Percentiles rank a stretch among this genome's conserved stretches.
phyloP scores from a whole-genome alignment of 2,329 filamentous ascomycete species.

The Hypoxylon sp. region DNA sequence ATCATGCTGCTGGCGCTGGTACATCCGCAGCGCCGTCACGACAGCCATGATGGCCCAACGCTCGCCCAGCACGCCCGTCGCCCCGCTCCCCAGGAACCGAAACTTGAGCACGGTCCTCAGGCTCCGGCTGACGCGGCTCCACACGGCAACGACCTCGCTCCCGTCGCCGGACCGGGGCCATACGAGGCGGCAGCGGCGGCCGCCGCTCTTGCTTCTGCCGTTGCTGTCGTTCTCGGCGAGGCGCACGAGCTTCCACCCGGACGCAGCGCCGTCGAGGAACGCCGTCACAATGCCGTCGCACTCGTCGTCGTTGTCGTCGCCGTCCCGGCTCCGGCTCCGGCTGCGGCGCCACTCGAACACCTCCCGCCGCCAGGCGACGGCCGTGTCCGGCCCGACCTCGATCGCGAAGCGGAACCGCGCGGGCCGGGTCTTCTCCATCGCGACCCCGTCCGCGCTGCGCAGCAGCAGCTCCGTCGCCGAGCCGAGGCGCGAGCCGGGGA shows the following conservation, averaged over 20 bases:
- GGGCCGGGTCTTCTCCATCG: not conserved
- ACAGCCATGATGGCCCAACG: conserved; percentile 55
- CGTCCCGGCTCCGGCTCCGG: no score
- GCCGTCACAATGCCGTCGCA: not conserved
- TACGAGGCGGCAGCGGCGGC: not conserved
- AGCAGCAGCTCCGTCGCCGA: conserved; percentile 15
- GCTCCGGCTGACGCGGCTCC: conserved; percentile 43
- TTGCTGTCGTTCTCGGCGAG: not conserved
- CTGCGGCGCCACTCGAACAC: conserved; percentile 24
- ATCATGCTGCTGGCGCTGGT: conserved; percentile 31
- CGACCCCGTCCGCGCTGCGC: not conserved
- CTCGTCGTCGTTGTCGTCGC: no score
- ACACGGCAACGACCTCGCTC: conserved; percentile 54
- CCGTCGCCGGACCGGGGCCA: conserved; percentile 40
- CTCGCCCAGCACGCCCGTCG: conserved; percentile 50
- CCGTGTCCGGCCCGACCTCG: conserved; percentile 10
- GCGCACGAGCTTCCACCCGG: conserved; percentile 23
- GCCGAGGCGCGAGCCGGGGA: conserved; percentile 12
- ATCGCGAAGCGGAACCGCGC: conserved; percentile 18
- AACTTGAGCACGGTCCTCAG: conserved; percentile 49
- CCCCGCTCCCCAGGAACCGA: conserved; percentile 51
- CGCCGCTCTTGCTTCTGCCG: no score
- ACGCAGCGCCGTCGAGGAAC: conserved; percentile 8
- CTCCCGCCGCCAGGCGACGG: conserved; percentile 6
- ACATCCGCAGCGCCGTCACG: conserved; percentile 48